Evolutionary conservation across 768 basidiomycete genomes (phyloP), one percentile per base, ranked within the genome.

Genomic region (Mycena metata): DNA sequence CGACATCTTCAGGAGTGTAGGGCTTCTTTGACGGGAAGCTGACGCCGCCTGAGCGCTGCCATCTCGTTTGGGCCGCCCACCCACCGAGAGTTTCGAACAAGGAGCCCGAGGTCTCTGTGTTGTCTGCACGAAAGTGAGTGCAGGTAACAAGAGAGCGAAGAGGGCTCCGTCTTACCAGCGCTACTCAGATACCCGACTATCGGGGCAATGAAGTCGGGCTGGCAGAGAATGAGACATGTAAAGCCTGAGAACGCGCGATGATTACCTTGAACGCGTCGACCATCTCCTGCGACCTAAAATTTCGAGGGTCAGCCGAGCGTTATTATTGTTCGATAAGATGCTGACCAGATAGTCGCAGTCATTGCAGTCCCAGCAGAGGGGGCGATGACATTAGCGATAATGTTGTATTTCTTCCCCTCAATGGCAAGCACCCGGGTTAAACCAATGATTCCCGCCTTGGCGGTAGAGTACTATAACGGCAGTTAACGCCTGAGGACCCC

Each of bases 391-490:
- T 99, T 99, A 70, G 90, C 93, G 55, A 96, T 75, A 75, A 99
- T 98, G 77, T 91, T 90, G 79, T 97, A 96, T 77, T 95, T 95
- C 76, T 86, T 85, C 56, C 98, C 98, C 79, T 99, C 98, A 63
- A 96, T 89, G 3, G 91, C 96, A 23, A 99, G 88, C 0, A 95
- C 91, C 55, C 90, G 88, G n/a, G 96, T 96, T 16, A 99, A 79
- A 61, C 95, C 95, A 69, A 94, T 91, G 73, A 99, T 93, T 23
- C 88, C 96, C 64, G 95, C 92, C 79, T 98, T 99, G 8, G 96
- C 98, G 5, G 96, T 91, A 15, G 94, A 91, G 79, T 98, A 98
- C 89, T 92, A 12, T 30, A 55, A 66, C 45, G 55, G 52, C 16
- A 23, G 41, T 64, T 42, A 71, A 68, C 6, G 26, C 17, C 62